phyloP scores from a whole-genome alignment of 2,329 filamentous ascomycete species.

The Curvularia eragrostidis region DNA sequence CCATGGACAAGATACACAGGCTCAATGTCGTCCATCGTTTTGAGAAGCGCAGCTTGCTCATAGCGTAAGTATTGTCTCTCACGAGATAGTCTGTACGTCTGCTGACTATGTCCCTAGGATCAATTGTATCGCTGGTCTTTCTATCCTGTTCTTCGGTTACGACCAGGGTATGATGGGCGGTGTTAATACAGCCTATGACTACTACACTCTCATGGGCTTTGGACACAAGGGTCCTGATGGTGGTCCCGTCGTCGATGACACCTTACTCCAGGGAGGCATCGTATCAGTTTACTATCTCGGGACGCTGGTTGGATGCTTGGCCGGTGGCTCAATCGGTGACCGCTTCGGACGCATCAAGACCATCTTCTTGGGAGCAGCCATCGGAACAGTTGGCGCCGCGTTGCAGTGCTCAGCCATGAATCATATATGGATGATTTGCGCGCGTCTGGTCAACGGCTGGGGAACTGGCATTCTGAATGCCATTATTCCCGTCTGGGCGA shows the following conservation, averaged over 20 bases:
- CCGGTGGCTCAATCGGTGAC: slow-evolving; percentile 37
- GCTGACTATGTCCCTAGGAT: slow-evolving; percentile 19
- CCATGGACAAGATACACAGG: slow-evolving; percentile 37
- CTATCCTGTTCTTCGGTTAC: slow-evolving; percentile 45
- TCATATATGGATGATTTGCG: slow-evolving; percentile 62
- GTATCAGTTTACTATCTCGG: slow-evolving; percentile 44
- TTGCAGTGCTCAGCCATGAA: slow-evolving; percentile 72
- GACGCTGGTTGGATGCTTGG: slow-evolving; percentile 35
- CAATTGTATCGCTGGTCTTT: slow-evolving; percentile 41
- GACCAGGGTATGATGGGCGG: slow-evolving; percentile 47
- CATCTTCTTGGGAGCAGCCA: slow-evolving; percentile 35
- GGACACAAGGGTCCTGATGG: slow-evolving; percentile 36
- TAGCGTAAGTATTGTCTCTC: slow-evolving; percentile 18
- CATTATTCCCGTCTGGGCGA: slow-evolving; percentile 74
- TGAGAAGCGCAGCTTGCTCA: slow-evolving; percentile 39
- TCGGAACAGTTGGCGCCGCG: slow-evolving; percentile 58
- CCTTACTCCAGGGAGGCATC: slow-evolving; percentile 43
- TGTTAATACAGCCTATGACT: slow-evolving; percentile 43
- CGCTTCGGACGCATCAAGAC: slow-evolving; percentile 38
- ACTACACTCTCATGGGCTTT: slow-evolving; percentile 41
- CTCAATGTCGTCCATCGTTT: slow-evolving; percentile 34
- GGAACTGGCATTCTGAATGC: slow-evolving; percentile 74
- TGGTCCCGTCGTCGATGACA: slow-evolving; percentile 33
- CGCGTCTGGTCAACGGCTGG: slow-evolving; percentile 67
- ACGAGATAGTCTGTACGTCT: rapidly evolving